Base-by-base conservation (phyloP, 2,329 filamentous ascomycete species). In the Neoarthrinium moseri region DNA sequence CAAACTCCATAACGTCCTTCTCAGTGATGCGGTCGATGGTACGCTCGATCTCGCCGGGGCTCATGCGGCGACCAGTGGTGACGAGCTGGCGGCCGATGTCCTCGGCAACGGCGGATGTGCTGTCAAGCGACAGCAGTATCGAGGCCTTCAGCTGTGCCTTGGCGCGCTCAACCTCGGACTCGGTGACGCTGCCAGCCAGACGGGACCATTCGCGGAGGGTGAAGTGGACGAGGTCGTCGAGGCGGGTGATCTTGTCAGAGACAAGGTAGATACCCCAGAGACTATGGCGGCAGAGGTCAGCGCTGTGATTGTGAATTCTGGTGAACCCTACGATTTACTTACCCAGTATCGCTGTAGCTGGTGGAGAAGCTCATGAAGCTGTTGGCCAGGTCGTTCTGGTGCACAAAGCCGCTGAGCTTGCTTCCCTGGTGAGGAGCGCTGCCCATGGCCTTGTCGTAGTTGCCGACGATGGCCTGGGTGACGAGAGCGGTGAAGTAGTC, bases 321-420 rank as follows among this genome's bases (percentile, higher is more conserved):
- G 47, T 68, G 56, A 64, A 61, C 12, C 12, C 18, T 17, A 22
- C 7, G 7, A 6, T 4, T 3, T 10, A 69, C 85, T 72, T 83
- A 96, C 91, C 91, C 94, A 69, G 94, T 99, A 72, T 99, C 94
- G 67, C 91, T 97, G 78, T 99, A 99, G 80, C 90, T 96, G 58
- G 94, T 99, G 56, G 91, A 96, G 78, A 99, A 99, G 78, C 89
- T 95, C 95, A 99, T 99, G 82, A 96, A 99, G 83, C 91, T 96
- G 80, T 96, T 99, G 72, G 94, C 94, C 52, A 99, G 83, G 70
- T 91, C 86, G 75, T 97, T 84, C 74, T 95, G 86, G 80, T 95
- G 89, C 58, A 99, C 86, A 64, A 94, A 90, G 56, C 87, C 85
- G 78, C 90, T 96, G 62, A 99, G 89, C 82, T 95, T 96, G 88